Conservation (phyloP, 2,329 filamentous ascomycete genomes). For the Aureobasidium musti region DNA sequence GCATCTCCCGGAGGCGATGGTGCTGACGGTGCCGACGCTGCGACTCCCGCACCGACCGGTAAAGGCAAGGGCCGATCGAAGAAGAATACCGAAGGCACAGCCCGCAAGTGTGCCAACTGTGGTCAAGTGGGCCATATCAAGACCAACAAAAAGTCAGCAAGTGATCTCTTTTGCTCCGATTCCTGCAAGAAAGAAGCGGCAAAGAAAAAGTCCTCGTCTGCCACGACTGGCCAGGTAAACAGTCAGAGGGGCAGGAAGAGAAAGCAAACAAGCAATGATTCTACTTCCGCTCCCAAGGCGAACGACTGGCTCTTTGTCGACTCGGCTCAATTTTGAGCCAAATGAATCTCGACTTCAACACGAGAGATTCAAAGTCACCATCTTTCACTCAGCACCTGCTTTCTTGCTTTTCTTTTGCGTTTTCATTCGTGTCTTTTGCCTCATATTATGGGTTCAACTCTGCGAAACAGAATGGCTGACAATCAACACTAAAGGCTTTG, state of each 20-base stretch:
- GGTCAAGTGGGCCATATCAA: constrained; percentile 97
- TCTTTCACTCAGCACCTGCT: constrained; percentile 29
- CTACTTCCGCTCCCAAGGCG: constrained; percentile 4
- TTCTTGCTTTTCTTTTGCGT: constrained; percentile 31
- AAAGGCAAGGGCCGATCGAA: constrained; percentile 56
- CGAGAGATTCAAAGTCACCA: constrained; percentile 24
- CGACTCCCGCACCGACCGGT: constrained; percentile 30
- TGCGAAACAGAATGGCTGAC: constrained; percentile 27
- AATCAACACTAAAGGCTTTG: constrained; percentile 62
- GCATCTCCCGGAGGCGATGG: constrained; percentile 48
- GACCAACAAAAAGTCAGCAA: constrained; percentile 86
- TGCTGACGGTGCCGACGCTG: constrained; percentile 41
- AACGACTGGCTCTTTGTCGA: constrained; percentile 28
- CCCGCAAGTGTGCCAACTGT: constrained; percentile 94
- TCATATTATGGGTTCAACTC: neutral
- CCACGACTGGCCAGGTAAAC: constrained; percentile 17
- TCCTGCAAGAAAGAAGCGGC: constrained; percentile 26
- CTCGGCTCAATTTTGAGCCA: constrained; percentile 16
- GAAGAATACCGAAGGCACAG: constrained; percentile 66
- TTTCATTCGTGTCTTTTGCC: constrained; percentile 13
- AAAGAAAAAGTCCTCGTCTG: constrained; percentile 13
- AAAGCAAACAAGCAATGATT: constrained; percentile 26
- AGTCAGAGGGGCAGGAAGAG: constrained; percentile 23
- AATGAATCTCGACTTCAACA: constrained; percentile 24
- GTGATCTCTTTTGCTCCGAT: constrained; percentile 25